These are phyloP conservation scores for Nyssa sinensis DNA, from an alignment of 148 eudicot species.

Conservation along the genomic window DNA sequence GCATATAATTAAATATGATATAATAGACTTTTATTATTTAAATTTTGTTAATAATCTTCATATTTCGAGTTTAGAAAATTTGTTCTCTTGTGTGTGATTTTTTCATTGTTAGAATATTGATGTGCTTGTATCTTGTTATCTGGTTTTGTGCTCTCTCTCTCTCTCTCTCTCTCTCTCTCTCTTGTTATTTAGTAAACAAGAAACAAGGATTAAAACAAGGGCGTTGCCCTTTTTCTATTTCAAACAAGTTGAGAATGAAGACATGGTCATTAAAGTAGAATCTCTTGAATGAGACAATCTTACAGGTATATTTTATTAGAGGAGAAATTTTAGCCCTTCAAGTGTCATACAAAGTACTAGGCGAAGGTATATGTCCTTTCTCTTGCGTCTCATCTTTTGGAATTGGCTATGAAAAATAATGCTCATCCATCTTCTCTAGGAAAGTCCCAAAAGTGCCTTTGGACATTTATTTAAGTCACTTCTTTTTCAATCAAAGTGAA, in stretches of 20 bases:
- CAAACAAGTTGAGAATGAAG: conserved; percentile 12
- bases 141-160: too few relatives aligned
- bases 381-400: not conserved
- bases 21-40: too few relatives aligned
- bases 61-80: too few relatives aligned
- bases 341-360: not conserved
- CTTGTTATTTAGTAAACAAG: not conserved
- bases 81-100: too few relatives aligned
- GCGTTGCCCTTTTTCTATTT: not conserved
- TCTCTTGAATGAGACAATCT: conserved; percentile 7
- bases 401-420: not conserved
- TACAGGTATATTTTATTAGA: not conserved
- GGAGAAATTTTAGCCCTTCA: not conserved
- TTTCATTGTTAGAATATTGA: not conserved
- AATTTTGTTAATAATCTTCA: too few relatives aligned
- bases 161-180: too few relatives aligned
- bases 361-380: conserved; percentile 8
- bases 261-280: conserved; percentile 13
- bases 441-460: not conserved
- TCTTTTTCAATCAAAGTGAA: not conserved
- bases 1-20: too few relatives aligned
- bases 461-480: not conserved
- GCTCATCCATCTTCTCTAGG: not conserved
- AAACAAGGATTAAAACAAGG: not conserved
- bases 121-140: not conserved